phyloP scores from a whole-genome alignment of 2,329 filamentous ascomycete genomes.

The Coniella vitis region DNA sequence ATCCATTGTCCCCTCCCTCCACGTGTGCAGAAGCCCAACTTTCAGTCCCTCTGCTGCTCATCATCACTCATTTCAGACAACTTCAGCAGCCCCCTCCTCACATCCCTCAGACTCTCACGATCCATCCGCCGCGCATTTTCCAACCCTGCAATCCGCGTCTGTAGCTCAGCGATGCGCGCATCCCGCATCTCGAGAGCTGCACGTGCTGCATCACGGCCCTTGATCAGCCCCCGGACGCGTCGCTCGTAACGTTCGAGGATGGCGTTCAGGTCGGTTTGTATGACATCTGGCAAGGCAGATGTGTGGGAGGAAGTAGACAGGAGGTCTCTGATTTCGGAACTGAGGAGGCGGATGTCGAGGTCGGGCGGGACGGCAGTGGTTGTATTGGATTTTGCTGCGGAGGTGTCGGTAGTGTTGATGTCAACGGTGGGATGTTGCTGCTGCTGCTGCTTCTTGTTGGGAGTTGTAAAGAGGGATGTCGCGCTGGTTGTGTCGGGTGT shows the following conservation, averaged over 20 bases:
- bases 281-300: constrained; percentile 27
- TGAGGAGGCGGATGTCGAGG: too few species aligned
- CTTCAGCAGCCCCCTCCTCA: constrained; percentile 11
- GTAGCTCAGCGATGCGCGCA: constrained; percentile 29
- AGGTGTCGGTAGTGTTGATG: too few species aligned
- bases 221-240: constrained; percentile 52
- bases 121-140: constrained; percentile 26
- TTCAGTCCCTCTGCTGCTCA: background rate
- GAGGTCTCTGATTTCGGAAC: constrained; percentile 40
- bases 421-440: constrained; percentile 11
- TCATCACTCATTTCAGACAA: constrained; percentile 4
- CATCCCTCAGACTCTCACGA: constrained; percentile 12
- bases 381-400: too few species aligned
- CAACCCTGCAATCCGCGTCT: constrained; percentile 30
- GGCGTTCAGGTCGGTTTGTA: constrained; percentile 31
- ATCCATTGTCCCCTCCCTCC: too few species aligned
- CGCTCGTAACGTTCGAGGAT: constrained; percentile 51
- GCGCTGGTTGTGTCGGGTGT: background rate
- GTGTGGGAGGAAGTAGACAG: constrained; percentile 37
- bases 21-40: too few species aligned
- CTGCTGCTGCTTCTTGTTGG: constrained; percentile 3
- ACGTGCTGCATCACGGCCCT: constrained; percentile 61
- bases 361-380: too few species aligned
- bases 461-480: background rate
- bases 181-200: constrained; percentile 57